Evolutionary conservation across 306 rosid species (phyloP).

Genomic region (Alnus glutinosa): DNA sequence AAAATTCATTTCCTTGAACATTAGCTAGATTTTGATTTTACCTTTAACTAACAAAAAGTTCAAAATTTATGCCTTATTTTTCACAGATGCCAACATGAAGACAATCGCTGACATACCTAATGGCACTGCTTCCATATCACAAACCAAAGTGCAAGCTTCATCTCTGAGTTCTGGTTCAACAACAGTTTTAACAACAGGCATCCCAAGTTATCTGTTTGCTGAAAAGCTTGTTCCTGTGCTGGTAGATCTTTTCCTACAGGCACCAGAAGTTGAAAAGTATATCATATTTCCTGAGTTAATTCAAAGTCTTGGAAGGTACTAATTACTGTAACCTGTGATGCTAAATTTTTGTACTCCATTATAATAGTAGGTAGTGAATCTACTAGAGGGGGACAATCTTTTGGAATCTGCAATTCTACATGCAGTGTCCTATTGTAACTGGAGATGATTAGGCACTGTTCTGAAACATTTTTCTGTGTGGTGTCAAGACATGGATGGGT

Average conservation of each 20-base stretch:
- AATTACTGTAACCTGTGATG: constrained; percentile 26
- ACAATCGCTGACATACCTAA: constrained; percentile 44
- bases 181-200: constrained; percentile 41
- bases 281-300: constrained; percentile 85
- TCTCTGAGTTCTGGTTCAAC: constrained; percentile 57
- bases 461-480: not conserved
- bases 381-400: not conserved
- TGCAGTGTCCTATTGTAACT: not conserved
- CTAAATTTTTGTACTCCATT: constrained; percentile 20
- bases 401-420: constrained; percentile 4
- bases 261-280: constrained; percentile 73
- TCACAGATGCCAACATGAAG: constrained; percentile 53
- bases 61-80: constrained; percentile 28
- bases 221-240: constrained; percentile 87
- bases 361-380: not conserved
- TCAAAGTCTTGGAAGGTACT: constrained; percentile 94
- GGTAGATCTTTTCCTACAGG: constrained; percentile 81
- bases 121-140: constrained; percentile 51
- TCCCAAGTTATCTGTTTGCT: constrained; percentile 70
- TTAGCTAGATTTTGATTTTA: constrained; percentile 28
- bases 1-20: constrained; percentile 27
- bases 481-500: not conserved
- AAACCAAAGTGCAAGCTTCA: constrained; percentile 39
- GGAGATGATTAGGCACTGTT: not conserved
- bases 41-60: constrained; percentile 12